Base-by-base conservation (phyloP, 129 eudicot genomes). In the Silybum marianum region DNA sequence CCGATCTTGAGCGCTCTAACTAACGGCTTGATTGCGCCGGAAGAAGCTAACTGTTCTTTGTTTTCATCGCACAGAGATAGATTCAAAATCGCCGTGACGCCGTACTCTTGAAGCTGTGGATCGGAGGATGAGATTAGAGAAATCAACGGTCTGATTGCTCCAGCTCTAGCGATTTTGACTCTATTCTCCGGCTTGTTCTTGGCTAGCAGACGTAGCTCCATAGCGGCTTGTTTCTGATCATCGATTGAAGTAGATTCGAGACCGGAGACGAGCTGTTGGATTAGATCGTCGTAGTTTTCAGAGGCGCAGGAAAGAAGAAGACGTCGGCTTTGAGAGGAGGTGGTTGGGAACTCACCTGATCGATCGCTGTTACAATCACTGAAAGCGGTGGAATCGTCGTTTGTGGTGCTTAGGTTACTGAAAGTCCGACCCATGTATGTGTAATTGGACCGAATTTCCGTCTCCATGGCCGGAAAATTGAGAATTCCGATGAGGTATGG, bases 151-250 rank as follows among this genome's bases (percentile, higher is more conserved):
- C 69, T 74, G 14, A 88, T 84, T 14, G 88, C 98, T 24, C 98
- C 98, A 30, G 91, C 88, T 46, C 78, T 46, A 2, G 93, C 97
- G 58, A 94, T 91, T 42, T 79, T 88, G 65, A 90, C 48, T 16
- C 98, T 76, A 23, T 88, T 94, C 51, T 94, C 98, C 26, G 93
- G 92, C 30, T 90, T 90, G 82, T 91, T 91, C 83, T 94, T 94
- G 1, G 98, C 98, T 11, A 94, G 69, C 13, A 91, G 79, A 0
- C 98, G 82, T 11, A 94, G 71, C 80, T 90, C 95, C 89, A 91
- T 82, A 24, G 97, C 98, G 1, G 98, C 97, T 83, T 90, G 92
- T 66, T 91, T 90, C 44, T 89, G 89, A 16, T 77, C 90, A 0
- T 94, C 97, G 6, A 84, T 78, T 0, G 91, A 85, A 9, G 23